Evolutionary conservation across 2,329 filamentous ascomycete genomes (phyloP), one percentile per base, ranked within the genome.

Genomic region (Penicillium palitans): DNA sequence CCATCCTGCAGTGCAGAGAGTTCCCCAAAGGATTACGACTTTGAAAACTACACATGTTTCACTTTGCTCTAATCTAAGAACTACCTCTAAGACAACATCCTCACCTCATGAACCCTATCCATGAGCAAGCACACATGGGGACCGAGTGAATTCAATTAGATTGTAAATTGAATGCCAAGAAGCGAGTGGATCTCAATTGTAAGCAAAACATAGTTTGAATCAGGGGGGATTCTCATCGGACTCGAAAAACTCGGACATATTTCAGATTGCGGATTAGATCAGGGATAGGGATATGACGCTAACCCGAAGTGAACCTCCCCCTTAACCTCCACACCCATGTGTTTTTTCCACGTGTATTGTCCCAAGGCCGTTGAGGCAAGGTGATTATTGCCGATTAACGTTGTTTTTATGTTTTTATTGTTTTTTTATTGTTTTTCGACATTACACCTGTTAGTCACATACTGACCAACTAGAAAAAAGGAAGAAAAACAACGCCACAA

Each of bases 251-350:
- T 31, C 65, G 65, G 65, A 62, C 59, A 35, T 62, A 57, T 67
- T 65, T 46, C 65, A 61, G 60, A 64, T 65, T 61, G 44, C 39
- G 61, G 64, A 27, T 61, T 65, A 64, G 64, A 59, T 59, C 53
- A 40, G 41, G 12, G 52, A 31, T 44, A 40, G 41, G 12, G 52
- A 31, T 46, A 29, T 37, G 59, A 40, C 61, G 52, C 60, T 64
- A 60, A 46, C 60, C 45, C 44, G 46, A 45, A 56, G 52, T 45
- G 42, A 54, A 58, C 8, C 13, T 2, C 42, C 48, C 42, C 50
- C 24, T 48, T 37, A 35, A 46, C 29, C 40, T 52, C 49, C 39
- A 44, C 19, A 35, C 46, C 46, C 31, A 46, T 46, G 12, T 27
- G 19, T 25, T 10, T 29, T 29, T 44, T n/a, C 13, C 21, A 45